Evolutionary conservation across 2,329 filamentous ascomycete genomes (phyloP).

Genomic region (Teratosphaeria viscida): DNA sequence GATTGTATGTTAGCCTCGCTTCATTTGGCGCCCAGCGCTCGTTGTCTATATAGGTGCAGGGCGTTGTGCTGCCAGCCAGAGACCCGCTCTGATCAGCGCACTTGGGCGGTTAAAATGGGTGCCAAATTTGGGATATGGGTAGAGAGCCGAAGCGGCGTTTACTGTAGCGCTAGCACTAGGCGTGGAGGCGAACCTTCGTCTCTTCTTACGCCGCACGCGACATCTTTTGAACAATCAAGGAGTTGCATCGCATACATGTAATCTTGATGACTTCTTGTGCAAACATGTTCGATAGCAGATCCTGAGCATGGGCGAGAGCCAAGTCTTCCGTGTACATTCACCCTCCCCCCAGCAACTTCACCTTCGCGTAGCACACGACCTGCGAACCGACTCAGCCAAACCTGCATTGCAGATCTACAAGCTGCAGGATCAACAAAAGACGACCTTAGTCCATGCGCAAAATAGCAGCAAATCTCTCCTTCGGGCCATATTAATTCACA

Average conservation of each 20-base stretch:
- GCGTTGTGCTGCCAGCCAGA: conserved; percentile 12
- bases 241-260: background rate
- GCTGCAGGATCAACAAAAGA: background rate
- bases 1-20: background rate
- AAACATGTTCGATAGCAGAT: background rate
- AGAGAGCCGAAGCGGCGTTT: background rate
- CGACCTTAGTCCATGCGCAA: background rate
- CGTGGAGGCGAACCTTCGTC: background rate
- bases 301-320: background rate
- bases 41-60: conserved; percentile 21
- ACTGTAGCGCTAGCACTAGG: background rate
- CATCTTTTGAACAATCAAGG: background rate
- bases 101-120: conserved; percentile 2
- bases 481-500: background rate
- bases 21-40: background rate
- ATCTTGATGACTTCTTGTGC: background rate
- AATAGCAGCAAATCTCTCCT: background rate
- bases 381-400: background rate
- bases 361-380: background rate
- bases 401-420: background rate
- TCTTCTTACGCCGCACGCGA: background rate
- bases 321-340: background rate
- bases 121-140: background rate
- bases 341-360: background rate
- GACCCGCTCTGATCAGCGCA: background rate